Base-by-base conservation (phyloP, 176 grass and related monocot species). In the Cenchrus americanus region DNA sequence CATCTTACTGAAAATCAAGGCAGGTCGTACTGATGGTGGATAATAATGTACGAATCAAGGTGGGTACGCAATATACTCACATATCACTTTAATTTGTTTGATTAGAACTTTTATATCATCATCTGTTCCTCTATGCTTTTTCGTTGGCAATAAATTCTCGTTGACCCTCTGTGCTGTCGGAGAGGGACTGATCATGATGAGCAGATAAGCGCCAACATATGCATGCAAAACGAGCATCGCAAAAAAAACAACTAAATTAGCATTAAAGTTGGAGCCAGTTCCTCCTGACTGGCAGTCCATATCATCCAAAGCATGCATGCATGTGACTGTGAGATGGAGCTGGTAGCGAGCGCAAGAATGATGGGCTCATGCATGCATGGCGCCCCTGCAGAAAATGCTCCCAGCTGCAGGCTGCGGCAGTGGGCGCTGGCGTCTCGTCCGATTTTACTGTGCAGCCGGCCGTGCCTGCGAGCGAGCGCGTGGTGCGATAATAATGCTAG, bases 361-460 rank as follows among this genome's bases (percentile, higher is more conserved):
- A 64, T 65, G 80, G 71, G 66, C 80, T 71, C 50, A 37, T 65
- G 65, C 73, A 83, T 24, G 55, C 69, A 71, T 71, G 69, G 23
- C 17, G 61, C 62, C 8, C 40, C 27, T 65, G 80, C 80, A 64
- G 73, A 71, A 71, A 34, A 22, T 78, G 47, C 22, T 88, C 82
- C 73, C 34, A 32, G 21, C 13, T 14, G 13, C 7, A 24, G 41
- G 34, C 34, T 37, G 34, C 50, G 15, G 50, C 75, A 15, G 22
- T 10, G n/a, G n/a, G 54, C 42, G 5, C 34, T 37, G 34, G 3
- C 4, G 34, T 4, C 3, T 42, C 75, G 14, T 53, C 12, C 63
- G 30, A 53, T 53, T 67, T 67, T 51, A 67, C 78, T 41, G 78
- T 67, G 62, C 27, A 10, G 34, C 34, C 34, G 34, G 34, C 34